phyloP scores from a whole-genome alignment of 108 stramenopile species.

The Epithemia pelagica region DNA sequence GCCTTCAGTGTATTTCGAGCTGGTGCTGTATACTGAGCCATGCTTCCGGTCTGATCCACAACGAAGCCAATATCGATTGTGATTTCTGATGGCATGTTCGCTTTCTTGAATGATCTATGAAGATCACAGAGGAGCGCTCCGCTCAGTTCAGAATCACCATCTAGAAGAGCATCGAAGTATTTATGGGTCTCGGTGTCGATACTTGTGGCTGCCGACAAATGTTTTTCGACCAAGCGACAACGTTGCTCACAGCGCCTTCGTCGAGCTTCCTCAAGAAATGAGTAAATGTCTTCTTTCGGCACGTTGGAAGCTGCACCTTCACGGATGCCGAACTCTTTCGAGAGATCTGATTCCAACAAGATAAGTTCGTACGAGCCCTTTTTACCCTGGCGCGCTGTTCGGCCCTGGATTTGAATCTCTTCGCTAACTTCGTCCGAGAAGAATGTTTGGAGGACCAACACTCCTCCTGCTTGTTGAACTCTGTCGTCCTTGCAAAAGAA shows the following conservation, averaged over 20 bases:
- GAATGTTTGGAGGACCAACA: constrained; percentile 11
- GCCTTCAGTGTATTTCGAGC: constrained; percentile 3
- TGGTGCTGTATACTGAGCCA: constrained; percentile 26
- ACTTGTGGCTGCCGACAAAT: constrained; percentile 30
- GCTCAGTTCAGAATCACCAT: constrained; percentile 16
- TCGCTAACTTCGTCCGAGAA: constrained; percentile 28
- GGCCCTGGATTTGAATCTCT: constrained; percentile 61
- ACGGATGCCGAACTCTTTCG: constrained; percentile 31
- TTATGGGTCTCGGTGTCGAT: constrained; percentile 33
- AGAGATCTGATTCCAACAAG: constrained; percentile 44
- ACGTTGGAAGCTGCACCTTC: constrained; percentile 17
- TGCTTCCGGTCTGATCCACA: constrained; percentile 54
- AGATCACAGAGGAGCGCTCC: constrained; percentile 27
- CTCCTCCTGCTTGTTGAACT: constrained; percentile 11
- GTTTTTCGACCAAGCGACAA: constrained; percentile 23
- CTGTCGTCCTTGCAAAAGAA: constrained; percentile 7
- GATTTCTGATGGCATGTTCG: constrained; percentile 31
- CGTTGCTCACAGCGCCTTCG: constrained; percentile 11
- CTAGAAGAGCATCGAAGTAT: constrained; percentile 51
- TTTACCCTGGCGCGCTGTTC: constrained; percentile 61
- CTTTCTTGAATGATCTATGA: constrained; percentile 42
- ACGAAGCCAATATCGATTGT: constrained; percentile 38
- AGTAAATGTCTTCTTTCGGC: constrained; percentile 35
- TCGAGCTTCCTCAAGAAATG: constrained; percentile 33
- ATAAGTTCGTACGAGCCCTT: constrained; percentile 46